Evolutionary conservation across 805 yeast genomes (phyloP).

Genomic region (Cyberlindnera petersonii): DNA sequence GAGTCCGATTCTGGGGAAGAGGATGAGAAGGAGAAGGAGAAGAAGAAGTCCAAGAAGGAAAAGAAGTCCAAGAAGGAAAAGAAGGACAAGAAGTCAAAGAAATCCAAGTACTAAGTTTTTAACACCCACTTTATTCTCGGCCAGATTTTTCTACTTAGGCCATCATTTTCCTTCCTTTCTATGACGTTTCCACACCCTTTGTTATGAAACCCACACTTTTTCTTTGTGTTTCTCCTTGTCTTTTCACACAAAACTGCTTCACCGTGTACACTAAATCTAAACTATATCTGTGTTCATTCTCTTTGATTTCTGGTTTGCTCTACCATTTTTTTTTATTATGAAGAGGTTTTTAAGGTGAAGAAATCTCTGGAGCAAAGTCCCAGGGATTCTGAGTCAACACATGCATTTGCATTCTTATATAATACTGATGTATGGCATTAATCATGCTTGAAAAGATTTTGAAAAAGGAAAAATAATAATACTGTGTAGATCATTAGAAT

Average conservation of each 20-base stretch:
- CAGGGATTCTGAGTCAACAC: conserved; percentile 1
- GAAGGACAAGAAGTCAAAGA: conserved; percentile 20
- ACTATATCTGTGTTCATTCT: conserved; percentile 1
- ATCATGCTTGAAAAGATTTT: background rate
- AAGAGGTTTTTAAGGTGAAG: background rate
- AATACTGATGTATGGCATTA: conserved; percentile 5
- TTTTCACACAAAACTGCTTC: background rate
- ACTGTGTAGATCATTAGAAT: background rate
- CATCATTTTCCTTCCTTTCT: no score
- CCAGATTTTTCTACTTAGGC: no score
- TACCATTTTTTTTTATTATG: no score
- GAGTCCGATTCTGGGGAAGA: conserved; percentile 37
- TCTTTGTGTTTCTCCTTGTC: conserved; percentile 2
- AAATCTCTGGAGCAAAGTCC: no score
- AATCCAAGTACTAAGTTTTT: conserved; percentile 16
- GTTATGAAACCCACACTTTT: conserved; percentile 3
- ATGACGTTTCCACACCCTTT: conserved; percentile 2
- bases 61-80: conserved; percentile 32
- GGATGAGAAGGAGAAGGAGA: conserved; percentile 33
- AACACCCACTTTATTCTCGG: conserved; percentile 1
- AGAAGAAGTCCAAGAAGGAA: conserved; percentile 33
- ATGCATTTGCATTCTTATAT: conserved; percentile 15
- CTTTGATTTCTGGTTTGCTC: background rate
- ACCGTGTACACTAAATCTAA: conserved; percentile 2
- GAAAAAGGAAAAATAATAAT: no score